phyloP scores from a whole-genome alignment of 306 rosid genomes.

The Dalbergia cochinchinensis region DNA sequence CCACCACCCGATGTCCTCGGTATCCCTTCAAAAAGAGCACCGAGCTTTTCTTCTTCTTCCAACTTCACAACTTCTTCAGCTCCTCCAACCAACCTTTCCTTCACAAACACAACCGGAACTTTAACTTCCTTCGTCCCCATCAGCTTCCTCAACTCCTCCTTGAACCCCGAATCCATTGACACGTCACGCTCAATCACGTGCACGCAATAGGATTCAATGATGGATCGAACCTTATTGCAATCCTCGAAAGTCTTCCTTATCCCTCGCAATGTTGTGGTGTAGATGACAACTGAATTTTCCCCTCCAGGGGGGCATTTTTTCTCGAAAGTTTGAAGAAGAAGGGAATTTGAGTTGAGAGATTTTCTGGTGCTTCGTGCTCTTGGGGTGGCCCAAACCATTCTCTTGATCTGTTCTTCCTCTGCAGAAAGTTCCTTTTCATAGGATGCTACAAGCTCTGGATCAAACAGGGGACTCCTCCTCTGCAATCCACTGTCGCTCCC shows the following conservation, averaged over 20 bases:
- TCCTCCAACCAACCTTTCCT: constrained; percentile 84
- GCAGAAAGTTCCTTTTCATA: constrained; percentile 74
- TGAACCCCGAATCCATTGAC: constrained; percentile 94
- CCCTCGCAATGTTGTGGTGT: constrained; percentile 91
- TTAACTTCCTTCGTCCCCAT: constrained; percentile 69
- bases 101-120: constrained; percentile 82
- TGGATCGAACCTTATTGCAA: constrained; percentile 76
- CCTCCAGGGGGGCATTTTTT: constrained; percentile 77
- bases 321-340: constrained; percentile 61
- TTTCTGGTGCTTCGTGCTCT: constrained; percentile 50
- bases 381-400: constrained; percentile 69
- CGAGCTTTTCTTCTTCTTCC: constrained; percentile 87
- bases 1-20: constrained; percentile 54
- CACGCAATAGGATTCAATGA: constrained; percentile 69
- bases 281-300: constrained; percentile 69
- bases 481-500: constrained; percentile 53
- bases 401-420: constrained; percentile 88
- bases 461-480: constrained; percentile 78
- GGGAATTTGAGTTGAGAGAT: constrained; percentile 46
- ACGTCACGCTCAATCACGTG: constrained; percentile 75
- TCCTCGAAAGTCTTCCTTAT: constrained; percentile 92
- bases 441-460: constrained; percentile 75
- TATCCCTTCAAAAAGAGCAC: constrained; percentile 70
- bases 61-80: constrained; percentile 74
- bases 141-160: constrained; percentile 78